phyloP scores from a whole-genome alignment of 2,329 filamentous ascomycete genomes.

The Penicillium sp. region DNA sequence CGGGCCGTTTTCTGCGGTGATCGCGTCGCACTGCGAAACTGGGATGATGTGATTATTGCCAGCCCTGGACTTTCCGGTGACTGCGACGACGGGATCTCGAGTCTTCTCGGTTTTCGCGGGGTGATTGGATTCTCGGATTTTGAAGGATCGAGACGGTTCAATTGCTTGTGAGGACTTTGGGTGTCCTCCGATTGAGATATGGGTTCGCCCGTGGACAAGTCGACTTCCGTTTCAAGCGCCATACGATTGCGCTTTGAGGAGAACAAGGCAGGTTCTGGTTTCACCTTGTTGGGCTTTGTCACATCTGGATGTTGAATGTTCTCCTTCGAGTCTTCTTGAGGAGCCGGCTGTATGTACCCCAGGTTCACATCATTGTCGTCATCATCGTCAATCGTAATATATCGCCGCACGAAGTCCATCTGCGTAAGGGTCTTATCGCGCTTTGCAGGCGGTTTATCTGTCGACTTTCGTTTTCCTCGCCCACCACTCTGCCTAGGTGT shows the following conservation, averaged over 20 bases:
- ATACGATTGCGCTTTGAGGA: slow-evolving; percentile 16
- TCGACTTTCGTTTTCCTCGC: slow-evolving; percentile 25
- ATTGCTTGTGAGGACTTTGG: slow-evolving; percentile 1
- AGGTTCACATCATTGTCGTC: slow-evolving; percentile 35
- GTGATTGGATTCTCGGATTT: slow-evolving; percentile 27
- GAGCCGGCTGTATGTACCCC: slow-evolving; percentile 33
- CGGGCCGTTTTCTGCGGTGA: slow-evolving; percentile 28
- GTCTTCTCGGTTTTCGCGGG: slow-evolving; percentile 33
- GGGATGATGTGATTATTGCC: slow-evolving; percentile 38
- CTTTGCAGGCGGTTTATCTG: slow-evolving; percentile 25
- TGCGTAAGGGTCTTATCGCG: slow-evolving; percentile 45
- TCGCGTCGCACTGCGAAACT: slow-evolving; percentile 31
- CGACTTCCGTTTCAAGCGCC: slow-evolving; percentile 19
- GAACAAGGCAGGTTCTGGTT: background rate
- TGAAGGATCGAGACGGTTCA: background rate
- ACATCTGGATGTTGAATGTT: background rate
- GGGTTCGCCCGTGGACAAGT: slow-evolving; percentile 25
- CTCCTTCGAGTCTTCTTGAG: slow-evolving; percentile 14
- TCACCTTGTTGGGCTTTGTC: background rate
- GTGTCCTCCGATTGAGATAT: slow-evolving; percentile 14
- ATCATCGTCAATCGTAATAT: slow-evolving; percentile 36
- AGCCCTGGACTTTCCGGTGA: slow-evolving; percentile 46
- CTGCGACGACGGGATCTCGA: slow-evolving; percentile 46
- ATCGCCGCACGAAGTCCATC: slow-evolving; percentile 44
- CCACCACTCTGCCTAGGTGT: slow-evolving; percentile 23